These are phyloP conservation scores for Thecaphora thlaspeos DNA, from an alignment of 1,284 basidiomycete species.

Conservation along the genomic window DNA sequence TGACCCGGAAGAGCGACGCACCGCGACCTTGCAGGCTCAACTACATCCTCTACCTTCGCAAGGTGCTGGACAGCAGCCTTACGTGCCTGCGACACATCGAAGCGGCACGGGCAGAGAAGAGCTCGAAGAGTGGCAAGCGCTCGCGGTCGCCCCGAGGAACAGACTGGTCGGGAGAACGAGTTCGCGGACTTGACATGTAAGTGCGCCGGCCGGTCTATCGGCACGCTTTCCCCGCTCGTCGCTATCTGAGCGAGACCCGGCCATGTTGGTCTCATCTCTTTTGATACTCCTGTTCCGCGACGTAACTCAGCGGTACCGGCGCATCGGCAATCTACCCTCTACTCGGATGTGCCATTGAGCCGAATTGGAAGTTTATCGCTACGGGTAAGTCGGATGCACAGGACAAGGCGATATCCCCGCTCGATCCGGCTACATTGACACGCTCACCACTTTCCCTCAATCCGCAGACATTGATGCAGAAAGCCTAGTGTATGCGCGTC, in stretches of 20 bases:
- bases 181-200: background rate
- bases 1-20: background rate
- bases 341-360: constrained; percentile 61
- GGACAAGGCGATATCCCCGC: background rate
- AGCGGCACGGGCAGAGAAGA: background rate
- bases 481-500: constrained; percentile 17
- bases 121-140: background rate
- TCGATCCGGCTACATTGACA: too few species aligned
- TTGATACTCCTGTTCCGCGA: too few species aligned
- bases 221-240: too few species aligned
- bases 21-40: constrained; percentile 9
- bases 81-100: constrained; percentile 5
- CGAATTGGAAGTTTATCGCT: constrained; percentile 12
- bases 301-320: constrained; percentile 21
- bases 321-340: constrained; percentile 76
- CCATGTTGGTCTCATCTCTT: too few species aligned
- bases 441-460: background rate
- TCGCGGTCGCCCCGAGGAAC: background rate
- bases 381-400: constrained; percentile 7
- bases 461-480: constrained; percentile 16
- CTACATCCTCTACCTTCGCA: constrained; percentile 17
- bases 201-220: background rate
- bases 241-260: too few species aligned
- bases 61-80: constrained; percentile 8
- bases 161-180: too few species aligned